Base-by-base conservation (phyloP, 2,329 filamentous ascomycete genomes). In the Rhinocladiella mackenziei region DNA sequence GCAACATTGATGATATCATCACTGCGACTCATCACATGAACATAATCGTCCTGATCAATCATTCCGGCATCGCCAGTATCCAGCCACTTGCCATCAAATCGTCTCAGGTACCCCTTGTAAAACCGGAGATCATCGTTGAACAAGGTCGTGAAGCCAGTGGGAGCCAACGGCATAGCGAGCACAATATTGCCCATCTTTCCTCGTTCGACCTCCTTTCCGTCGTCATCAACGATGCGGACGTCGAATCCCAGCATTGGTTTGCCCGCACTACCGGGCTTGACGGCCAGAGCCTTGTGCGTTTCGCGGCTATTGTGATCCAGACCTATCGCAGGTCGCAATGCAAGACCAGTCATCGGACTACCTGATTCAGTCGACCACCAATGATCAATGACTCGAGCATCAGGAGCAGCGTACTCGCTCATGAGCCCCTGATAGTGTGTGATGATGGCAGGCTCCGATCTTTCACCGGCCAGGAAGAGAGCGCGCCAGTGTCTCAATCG, bases 1-100 rank as follows among this genome's bases (percentile, higher is more conserved):
- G 89, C 89, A n/a, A 95, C 89, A 60, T 96, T 96, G 60, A 96
- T 89, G 48, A 96, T 84, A 63, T 96, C 89, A 67, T 96, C 89
- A 22, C 74, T 75, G 40, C 79, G 65, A 3, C 73, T 72, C 76
- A 83, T 81, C 55, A 83, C 72, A 56, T 80, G 75, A 22, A 81
- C 71, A 55, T 80, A 80, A 3, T 77, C 78, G 29, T 91, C 82
- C 10, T 75, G 64, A 60, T 96, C 89, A 45, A 96, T 80, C 72
- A 89, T 81, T 0, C 91, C 89, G 0, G 88, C 84, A 62, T 97
- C 89, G 2, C 89, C 91, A 0, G 89, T 96, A 61, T 97, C 89
- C 31, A 96, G 66, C 86, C 87, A 96, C 56, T 77, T 77, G 0
- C 88, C 87, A 4, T 77, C 58, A 60, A 96, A 97, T 10, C 89